Base-by-base conservation (phyloP, 192 early-diverging fungal genomes). In the Coemansia sp. region DNA sequence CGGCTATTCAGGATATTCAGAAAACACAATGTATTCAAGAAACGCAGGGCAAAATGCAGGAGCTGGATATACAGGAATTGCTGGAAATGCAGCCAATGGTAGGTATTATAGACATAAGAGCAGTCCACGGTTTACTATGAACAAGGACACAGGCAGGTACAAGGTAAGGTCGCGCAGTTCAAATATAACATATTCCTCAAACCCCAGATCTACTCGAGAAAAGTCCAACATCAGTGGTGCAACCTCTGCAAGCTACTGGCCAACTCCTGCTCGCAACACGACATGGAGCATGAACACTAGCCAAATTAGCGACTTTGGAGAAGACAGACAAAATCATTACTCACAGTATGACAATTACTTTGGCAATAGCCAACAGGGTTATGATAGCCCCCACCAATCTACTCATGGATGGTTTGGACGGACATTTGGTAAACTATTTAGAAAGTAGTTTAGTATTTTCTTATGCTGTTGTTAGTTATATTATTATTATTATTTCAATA, bases 201-300 rank as follows among this genome's bases (percentile, higher is more conserved):
- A 50, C 18, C 48, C 11, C 25, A 24, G 16, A 18, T 29, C 27
- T 11, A 25, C 48, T 6, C 48, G 48, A 2, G 22, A 14, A 23
- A 28, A n/a, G 25, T 27, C 48, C 1, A 50, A 28, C 25, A 27
- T 5, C 7, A 50, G 22, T 16, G 28, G 28, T 19, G 25, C 48
- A 10, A 50, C 48, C 6, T 24, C 48, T 6, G 14, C 9, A 50
- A 50, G 48, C 48, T 50, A 50, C 28, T 50, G 48, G 48, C 48
- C 48, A 29, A 50, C 48, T 8, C 48, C 48, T 28, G 48, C 48
- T 16, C 48, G 48, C 22, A 50, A 50, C 7, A 50, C 48, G 8
- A 50, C 48, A 14, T 50, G 48, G 48, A 50, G 48, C 48, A 50
- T 50, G 48, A 50, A 50, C 14, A 30, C 48, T n/a, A 50, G 48